phyloP scores from a whole-genome alignment of 768 basidiomycete genomes.

The Amanita brunnescens region DNA sequence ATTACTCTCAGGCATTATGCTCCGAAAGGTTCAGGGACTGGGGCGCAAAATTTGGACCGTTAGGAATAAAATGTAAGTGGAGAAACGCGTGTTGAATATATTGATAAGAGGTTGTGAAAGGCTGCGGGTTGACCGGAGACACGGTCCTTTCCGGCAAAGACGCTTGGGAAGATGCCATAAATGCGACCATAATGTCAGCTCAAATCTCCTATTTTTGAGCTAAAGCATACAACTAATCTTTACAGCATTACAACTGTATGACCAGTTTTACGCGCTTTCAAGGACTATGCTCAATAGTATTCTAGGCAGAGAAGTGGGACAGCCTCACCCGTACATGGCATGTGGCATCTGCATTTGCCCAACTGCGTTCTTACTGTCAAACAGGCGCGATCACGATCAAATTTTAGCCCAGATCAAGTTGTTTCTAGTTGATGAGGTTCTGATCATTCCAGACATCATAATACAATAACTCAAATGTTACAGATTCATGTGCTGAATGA shows the following conservation, averaged over 20 bases:
- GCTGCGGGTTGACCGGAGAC: slow-evolving; percentile 89
- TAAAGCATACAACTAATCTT: slow-evolving; percentile 4
- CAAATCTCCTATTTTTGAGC: background rate
- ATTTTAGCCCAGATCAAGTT: slow-evolving; percentile 66
- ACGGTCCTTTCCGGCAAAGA: slow-evolving; percentile 59
- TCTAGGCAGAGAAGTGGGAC: slow-evolving; percentile 93
- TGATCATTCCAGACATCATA: slow-evolving; percentile 6
- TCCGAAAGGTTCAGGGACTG: too few relatives aligned
- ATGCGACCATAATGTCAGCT: slow-evolving; percentile 73
- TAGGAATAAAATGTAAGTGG: slow-evolving; percentile 76
- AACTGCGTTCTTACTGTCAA: background rate
- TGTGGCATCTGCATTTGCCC: background rate
- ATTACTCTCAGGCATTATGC: too few relatives aligned
- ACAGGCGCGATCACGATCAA: slow-evolving; percentile 53
- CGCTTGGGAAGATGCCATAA: slow-evolving; percentile 66
- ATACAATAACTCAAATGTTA: background rate
- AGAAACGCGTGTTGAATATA: slow-evolving; percentile 34
- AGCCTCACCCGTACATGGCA: slow-evolving; percentile 85
- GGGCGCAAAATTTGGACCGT: slow-evolving; percentile 64
- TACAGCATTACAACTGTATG: slow-evolving; percentile 70
- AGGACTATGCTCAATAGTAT: background rate
- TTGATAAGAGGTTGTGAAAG: slow-evolving; percentile 28
- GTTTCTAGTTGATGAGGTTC: slow-evolving; percentile 84
- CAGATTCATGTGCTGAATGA: slow-evolving; percentile 93
- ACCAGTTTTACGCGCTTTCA: background rate